Evolutionary conservation across 73 alveolate genomes (phyloP), one percentile per base, ranked within the genome.

Genomic region (Effrenium voratum): DNA sequence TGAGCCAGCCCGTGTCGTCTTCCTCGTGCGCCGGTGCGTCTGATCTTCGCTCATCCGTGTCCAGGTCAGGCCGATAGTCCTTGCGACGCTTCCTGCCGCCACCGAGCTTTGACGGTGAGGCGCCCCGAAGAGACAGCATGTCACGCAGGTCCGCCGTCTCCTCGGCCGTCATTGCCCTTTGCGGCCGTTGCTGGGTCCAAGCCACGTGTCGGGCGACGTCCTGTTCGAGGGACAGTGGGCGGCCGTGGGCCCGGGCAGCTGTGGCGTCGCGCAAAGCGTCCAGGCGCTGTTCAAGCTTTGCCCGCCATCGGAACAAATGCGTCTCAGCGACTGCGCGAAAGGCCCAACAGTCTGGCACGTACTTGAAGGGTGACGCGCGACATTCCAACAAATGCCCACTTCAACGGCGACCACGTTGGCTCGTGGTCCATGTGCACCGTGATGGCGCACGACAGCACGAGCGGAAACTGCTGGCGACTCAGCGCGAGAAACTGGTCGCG

Each of bases 361-460:
- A 36, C 36, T 36, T 30, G 83, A 72, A 72, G 36, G 83, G 79
- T 66, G 10, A 66, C 79, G 43, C 79, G 34, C 41, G 83, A 72
- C 32, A 72, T 12, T 1, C 83, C 83, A 16, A 72, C 83, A 36
- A 72, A 72, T 10, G 83, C 83, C 8, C 10, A 8, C 30, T 36
- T 30, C 22, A 72, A 72, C 36, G 83, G 83, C 30, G 46, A 36
- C 83, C 83, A 72, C 1, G 83, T 72, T 12, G 83, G 50, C 30
- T 72, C 83, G 28, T 72, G 83, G 32, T 72, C 50, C 83, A 72
- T 72, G 79, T 66, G 79, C 12, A 72, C 83, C 28, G 50, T 72
- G 30, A 72, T 72, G 2, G 50, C 83, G 49, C 36, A 72, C 30
- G 50, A n/a, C 46, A 72, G 49, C 24, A 72, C 36, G 36, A 72